Conservation (phyloP, 495 filamentous ascomycete genomes). For the Podospora pseudocomata region DNA sequence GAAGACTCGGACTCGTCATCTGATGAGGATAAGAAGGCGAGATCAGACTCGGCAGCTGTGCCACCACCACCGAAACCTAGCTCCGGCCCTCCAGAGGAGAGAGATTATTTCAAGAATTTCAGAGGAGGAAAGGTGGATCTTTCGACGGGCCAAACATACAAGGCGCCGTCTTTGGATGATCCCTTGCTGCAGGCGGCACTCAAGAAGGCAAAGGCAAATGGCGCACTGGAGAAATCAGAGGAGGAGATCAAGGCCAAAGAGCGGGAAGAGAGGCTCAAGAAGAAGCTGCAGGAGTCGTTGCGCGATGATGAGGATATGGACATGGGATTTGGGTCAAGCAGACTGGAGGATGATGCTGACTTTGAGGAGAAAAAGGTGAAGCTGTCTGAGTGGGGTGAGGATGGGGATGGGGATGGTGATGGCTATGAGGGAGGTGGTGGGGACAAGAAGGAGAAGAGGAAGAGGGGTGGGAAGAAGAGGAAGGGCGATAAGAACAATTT, state of each 20-base stretch:
- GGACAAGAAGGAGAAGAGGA: constrained; percentile 61
- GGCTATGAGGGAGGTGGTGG: constrained; percentile 42
- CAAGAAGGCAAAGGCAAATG: constrained; percentile 74
- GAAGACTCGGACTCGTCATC: constrained; percentile 49
- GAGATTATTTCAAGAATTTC: constrained; percentile 61
- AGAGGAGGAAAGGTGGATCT: constrained; percentile 33
- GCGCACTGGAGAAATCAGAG: constrained; percentile 45
- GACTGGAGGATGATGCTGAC: constrained; percentile 78
- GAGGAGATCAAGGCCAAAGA: constrained; percentile 47
- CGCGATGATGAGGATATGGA: constrained; percentile 92
- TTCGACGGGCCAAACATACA: constrained; percentile 38
- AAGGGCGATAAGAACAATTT: constrained; percentile 82
- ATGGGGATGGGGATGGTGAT: constrained; percentile 50
- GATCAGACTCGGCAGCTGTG: constrained; percentile 31
- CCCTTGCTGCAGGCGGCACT: constrained; percentile 79
- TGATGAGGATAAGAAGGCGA: constrained; percentile 19
- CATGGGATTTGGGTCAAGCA: constrained; percentile 83
- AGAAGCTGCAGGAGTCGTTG: constrained; percentile 70
- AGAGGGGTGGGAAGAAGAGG: constrained; percentile 78
- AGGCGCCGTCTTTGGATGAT: constrained; percentile 60
- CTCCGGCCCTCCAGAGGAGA: constrained; percentile 23
- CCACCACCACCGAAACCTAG: constrained; percentile 33
- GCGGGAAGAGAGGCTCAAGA: constrained; percentile 60
- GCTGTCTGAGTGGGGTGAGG: constrained; percentile 57
- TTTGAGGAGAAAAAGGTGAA: constrained; percentile 56